phyloP scores from a whole-genome alignment of 805 yeast genomes.

The Starmerella apis region DNA sequence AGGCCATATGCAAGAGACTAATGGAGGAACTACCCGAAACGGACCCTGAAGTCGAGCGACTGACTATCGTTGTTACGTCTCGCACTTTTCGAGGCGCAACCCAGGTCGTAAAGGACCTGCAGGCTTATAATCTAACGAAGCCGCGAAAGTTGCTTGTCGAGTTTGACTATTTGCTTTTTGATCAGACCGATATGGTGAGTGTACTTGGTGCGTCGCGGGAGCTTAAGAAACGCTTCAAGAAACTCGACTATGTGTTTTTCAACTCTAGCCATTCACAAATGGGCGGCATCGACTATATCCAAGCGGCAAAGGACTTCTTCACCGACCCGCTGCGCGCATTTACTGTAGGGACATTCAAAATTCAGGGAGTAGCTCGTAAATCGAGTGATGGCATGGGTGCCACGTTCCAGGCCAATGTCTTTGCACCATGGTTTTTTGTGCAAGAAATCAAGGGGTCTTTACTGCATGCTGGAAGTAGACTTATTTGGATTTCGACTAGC shows the following conservation, averaged over 20 bases:
- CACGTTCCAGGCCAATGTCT: constrained; percentile 91
- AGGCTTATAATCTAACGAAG: constrained; percentile 20
- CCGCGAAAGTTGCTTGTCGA: constrained; percentile 52
- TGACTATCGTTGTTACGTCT: constrained; percentile 81
- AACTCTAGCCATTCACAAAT: constrained; percentile 88
- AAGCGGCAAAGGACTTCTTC: constrained; percentile 58
- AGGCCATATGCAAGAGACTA: constrained; percentile 72
- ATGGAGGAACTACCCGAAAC: constrained; percentile 40
- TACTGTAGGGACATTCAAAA: constrained; percentile 79
- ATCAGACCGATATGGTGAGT: constrained; percentile 82
- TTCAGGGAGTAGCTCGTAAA: constrained; percentile 67
- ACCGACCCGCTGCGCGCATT: constrained; percentile 65
- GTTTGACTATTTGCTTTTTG: constrained; percentile 82
- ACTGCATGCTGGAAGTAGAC: constrained; percentile 45
- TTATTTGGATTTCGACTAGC: constrained; percentile 78
- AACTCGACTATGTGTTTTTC: constrained; percentile 67
- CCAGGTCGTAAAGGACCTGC: constrained; percentile 53
- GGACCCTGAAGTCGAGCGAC: constrained; percentile 39
- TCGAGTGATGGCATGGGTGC: constrained; percentile 72
- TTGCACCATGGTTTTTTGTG: constrained; percentile 82
- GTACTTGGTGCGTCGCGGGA: constrained; percentile 66
- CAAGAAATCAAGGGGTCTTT: constrained; percentile 41
- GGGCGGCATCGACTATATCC: constrained; percentile 76
- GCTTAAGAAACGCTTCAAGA: constrained; percentile 48
- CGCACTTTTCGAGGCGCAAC: constrained; percentile 78